phyloP scores from a whole-genome alignment of 768 basidiomycete genomes.

The Artomyces pyxidatus region DNA sequence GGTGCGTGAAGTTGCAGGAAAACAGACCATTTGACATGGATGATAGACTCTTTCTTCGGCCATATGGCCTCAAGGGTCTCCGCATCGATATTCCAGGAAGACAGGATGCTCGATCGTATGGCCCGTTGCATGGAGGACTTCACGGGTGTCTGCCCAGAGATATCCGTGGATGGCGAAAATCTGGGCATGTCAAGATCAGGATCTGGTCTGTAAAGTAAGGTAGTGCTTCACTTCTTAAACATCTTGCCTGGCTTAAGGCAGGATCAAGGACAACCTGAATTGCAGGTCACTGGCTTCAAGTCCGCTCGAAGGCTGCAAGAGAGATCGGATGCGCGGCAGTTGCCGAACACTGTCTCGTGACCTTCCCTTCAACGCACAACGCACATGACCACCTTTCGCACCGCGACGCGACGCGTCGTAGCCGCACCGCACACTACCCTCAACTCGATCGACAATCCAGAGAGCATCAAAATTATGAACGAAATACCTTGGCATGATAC shows the following conservation, averaged over 20 bases:
- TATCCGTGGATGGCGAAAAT: slow-evolving; percentile 69
- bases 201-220: neutral
- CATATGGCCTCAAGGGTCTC: slow-evolving; percentile 87
- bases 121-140: slow-evolving; percentile 91
- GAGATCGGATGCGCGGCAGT: too few species aligned
- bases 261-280: too few species aligned
- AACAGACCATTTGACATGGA: slow-evolving; percentile 89
- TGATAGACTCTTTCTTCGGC: slow-evolving; percentile 97
- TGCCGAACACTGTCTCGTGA: too few species aligned
- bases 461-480: too few species aligned
- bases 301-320: too few species aligned
- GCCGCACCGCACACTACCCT: too few species aligned
- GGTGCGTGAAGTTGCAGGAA: slow-evolving; percentile 1
- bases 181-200: slow-evolving; percentile 26
- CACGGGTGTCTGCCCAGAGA: slow-evolving; percentile 83
- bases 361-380: too few species aligned
- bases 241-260: slow-evolving; percentile 24
- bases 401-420: too few species aligned
- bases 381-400: too few species aligned
- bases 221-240: slow-evolving; percentile 64
- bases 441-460: too few species aligned
- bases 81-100: slow-evolving; percentile 75
- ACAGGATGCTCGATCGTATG: slow-evolving; percentile 71
- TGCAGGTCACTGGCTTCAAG: too few species aligned
- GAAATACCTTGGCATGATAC: too few species aligned